Conservation (phyloP, 169 alveolate genomes). For the Theileria parva region DNA sequence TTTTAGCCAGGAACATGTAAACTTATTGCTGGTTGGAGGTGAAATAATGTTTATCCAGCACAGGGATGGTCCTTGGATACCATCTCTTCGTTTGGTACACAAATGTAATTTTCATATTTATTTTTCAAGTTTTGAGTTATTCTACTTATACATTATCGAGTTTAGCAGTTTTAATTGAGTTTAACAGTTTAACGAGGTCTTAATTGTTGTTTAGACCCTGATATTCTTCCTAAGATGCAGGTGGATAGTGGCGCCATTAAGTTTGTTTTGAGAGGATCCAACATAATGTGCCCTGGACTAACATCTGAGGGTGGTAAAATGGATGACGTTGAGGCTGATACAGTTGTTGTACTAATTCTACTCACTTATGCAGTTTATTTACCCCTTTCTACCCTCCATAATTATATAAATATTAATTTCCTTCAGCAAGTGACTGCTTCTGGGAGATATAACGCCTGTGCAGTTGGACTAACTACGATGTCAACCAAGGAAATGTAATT, state of each 20-base stretch:
- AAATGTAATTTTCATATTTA: slow-evolving; percentile 72
- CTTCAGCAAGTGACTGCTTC: slow-evolving; percentile 87
- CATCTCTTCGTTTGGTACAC: slow-evolving; percentile 92
- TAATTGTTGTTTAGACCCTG: slow-evolving; percentile 80
- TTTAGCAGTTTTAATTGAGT: background rate
- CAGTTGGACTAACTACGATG: slow-evolving; percentile 93
- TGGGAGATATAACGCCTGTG: slow-evolving; percentile 92
- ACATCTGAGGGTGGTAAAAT: slow-evolving; percentile 93
- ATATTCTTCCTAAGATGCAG: slow-evolving; percentile 94
- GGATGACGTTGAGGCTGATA: slow-evolving; percentile 87
- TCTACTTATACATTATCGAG: background rate
- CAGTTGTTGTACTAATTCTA: slow-evolving; percentile 72
- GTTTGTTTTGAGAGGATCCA: slow-evolving; percentile 93
- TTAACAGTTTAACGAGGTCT: background rate
- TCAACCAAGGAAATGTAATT: slow-evolving; percentile 89
- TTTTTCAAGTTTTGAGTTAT: background rate
- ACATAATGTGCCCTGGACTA: slow-evolving; percentile 97
- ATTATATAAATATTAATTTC: background rate
- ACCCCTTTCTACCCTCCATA: background rate
- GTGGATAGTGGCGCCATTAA: slow-evolving; percentile 95
- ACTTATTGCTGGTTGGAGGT: slow-evolving; percentile 75
- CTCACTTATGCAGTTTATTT: background rate
- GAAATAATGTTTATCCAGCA: slow-evolving; percentile 84
- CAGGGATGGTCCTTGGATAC: slow-evolving; percentile 93
- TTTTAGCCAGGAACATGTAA: slow-evolving; percentile 79